Evolutionary conservation across 2,329 filamentous ascomycete genomes (phyloP).

Genomic region (Penicillium crustosum): DNA sequence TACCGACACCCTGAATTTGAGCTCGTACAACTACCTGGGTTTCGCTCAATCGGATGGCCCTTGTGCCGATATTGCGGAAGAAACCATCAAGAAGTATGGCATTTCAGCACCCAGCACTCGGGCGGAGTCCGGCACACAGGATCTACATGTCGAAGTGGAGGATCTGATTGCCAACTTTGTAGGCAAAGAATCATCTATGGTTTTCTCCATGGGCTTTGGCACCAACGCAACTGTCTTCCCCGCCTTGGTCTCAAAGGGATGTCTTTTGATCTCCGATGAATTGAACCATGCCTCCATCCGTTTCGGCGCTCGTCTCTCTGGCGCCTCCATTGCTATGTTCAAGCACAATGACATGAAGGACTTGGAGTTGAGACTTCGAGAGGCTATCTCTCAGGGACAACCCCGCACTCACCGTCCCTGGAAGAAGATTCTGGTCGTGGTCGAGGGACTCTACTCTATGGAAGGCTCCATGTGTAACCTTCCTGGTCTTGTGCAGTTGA

Average conservation of each 20-base stretch:
- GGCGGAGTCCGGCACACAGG: conserved; percentile 79
- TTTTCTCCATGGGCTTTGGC: conserved; percentile 98
- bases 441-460: conserved; percentile 98
- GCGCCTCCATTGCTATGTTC: conserved; percentile 93
- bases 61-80: conserved; percentile 90
- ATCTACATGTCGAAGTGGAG: conserved; percentile 86
- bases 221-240: conserved; percentile 94
- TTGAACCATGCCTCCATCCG: conserved; percentile 97
- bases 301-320: conserved; percentile 88
- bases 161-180: conserved; percentile 85
- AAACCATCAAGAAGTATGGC: conserved; percentile 79
- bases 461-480: conserved; percentile 98
- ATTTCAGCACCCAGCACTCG: conserved; percentile 79
- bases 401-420: conserved; percentile 97
- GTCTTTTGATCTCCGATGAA: conserved; percentile 92
- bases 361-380: conserved; percentile 80
- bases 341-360: conserved; percentile 95
- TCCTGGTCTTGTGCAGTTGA: conserved; percentile 81
- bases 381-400: conserved; percentile 93
- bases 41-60: conserved; percentile 97
- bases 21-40: conserved; percentile 98
- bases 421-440: conserved; percentile 97
- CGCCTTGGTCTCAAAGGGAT: conserved; percentile 87
- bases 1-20: conserved; percentile 96
- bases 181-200: conserved; percentile 90